Conservation (phyloP, 73 alveolate genomes). For the Effrenium voratum region DNA sequence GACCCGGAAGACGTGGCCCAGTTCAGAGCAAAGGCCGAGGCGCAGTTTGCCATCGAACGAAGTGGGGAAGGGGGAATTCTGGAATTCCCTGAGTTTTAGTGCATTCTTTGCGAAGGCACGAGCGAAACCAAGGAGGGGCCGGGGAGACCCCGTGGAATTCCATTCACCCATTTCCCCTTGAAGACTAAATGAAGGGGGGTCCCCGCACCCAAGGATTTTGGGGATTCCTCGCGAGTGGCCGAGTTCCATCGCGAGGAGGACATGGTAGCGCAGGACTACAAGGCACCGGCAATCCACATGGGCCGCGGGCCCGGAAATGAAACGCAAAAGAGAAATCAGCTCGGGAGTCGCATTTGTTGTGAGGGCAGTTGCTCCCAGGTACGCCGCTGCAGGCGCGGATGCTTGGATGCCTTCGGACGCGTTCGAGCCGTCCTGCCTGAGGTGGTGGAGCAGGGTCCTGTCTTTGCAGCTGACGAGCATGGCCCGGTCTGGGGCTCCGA, state of each 20-base stretch:
- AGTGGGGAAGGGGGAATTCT: too few relatives aligned
- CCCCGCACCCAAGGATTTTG: too few relatives aligned
- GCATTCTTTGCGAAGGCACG: too few relatives aligned
- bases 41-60: too few relatives aligned
- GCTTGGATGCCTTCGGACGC: not conserved
- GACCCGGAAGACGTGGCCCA: conserved; percentile 44
- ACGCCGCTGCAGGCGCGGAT: conserved; percentile 57
- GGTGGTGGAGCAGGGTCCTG: conserved; percentile 76
- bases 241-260: too few relatives aligned
- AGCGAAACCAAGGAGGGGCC: too few relatives aligned
- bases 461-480: conserved; percentile 22
- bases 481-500: conserved; percentile 75
- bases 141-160: too few relatives aligned
- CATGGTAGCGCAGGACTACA: conserved; percentile 9
- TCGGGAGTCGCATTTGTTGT: not conserved
- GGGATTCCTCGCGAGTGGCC: too few relatives aligned
- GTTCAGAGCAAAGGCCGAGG: conserved; percentile 34
- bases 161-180: too few relatives aligned
- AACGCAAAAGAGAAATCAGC: not conserved
- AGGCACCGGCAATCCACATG: not conserved
- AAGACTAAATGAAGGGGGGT: too few relatives aligned
- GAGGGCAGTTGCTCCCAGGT: not conserved
- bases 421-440: not conserved
- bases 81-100: too few relatives aligned
- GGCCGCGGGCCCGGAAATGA: not conserved